Percentiles rank a stretch among this genome's conserved stretches.
phyloP scores from a whole-genome alignment of 2,329 filamentous ascomycete species.

The Neodidymelliopsis sp. region DNA sequence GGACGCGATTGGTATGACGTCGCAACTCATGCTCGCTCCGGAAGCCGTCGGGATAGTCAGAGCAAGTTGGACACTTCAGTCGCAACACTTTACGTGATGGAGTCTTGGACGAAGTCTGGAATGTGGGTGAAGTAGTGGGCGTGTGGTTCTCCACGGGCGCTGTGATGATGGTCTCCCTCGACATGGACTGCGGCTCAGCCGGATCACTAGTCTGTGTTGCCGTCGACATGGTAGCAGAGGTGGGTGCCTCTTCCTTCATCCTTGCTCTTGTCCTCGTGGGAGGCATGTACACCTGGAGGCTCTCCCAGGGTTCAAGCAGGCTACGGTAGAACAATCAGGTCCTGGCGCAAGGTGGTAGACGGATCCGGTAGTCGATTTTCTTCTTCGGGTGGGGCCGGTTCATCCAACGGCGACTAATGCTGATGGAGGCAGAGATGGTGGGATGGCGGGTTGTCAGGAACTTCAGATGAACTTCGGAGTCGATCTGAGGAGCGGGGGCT shows the following conservation, averaged over 20 bases:
- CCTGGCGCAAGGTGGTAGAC: constrained; percentile 20
- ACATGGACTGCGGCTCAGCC: constrained; percentile 31
- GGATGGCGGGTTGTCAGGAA: constrained; percentile 29
- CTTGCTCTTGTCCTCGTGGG: constrained; percentile 44
- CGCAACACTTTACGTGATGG: constrained; percentile 44
- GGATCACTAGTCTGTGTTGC: constrained; percentile 35
- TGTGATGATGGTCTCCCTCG: constrained; percentile 41
- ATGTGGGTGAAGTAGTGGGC: constrained; percentile 43
- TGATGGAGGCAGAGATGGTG: constrained; percentile 26
- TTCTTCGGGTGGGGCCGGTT: constrained; percentile 40
- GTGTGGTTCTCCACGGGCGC: constrained; percentile 36
- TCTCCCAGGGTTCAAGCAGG: constrained; percentile 19
- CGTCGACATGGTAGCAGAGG: constrained; percentile 25
- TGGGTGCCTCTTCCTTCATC: constrained; percentile 40
- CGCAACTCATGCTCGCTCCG: constrained; percentile 79
- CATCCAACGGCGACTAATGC: constrained; percentile 39
- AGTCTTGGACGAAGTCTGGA: constrained; percentile 38
- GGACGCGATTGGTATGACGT: constrained; percentile 67
- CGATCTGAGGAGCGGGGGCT: constrained; percentile 40
- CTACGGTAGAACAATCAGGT: constrained; percentile 19
- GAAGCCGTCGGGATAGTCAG: constrained; percentile 79
- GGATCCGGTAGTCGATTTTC: constrained; percentile 30
- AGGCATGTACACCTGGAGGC: constrained; percentile 38
- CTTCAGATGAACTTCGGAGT: constrained; percentile 32
- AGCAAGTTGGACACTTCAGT: constrained; percentile 68